These are phyloP conservation scores for Russula olivacea DNA, from an alignment of 768 basidiomycete species.

Conservation along the genomic window DNA sequence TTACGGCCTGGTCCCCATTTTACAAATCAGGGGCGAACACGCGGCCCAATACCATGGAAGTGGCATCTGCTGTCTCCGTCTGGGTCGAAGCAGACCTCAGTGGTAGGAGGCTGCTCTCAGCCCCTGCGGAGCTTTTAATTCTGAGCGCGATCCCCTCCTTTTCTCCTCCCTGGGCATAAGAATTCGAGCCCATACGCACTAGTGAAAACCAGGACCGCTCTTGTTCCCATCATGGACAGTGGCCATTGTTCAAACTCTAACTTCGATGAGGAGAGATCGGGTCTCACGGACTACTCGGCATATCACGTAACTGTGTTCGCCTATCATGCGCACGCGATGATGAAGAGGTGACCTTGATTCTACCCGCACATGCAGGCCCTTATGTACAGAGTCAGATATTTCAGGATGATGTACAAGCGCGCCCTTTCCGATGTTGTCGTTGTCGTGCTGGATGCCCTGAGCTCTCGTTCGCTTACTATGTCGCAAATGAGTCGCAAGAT, in stretches of 20 bases:
- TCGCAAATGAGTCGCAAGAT: slow-evolving; percentile 53
- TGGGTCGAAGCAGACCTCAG: not conserved
- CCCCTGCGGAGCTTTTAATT: not conserved
- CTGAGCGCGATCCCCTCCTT: not conserved
- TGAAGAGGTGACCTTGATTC: not conserved
- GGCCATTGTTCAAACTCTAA: not conserved
- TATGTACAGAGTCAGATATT: slow-evolving; percentile 39
- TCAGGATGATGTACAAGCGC: slow-evolving; percentile 50
- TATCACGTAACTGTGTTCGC: slow-evolving; percentile 23
- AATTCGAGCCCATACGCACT: not conserved
- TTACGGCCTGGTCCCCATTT: not conserved
- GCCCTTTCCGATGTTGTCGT: slow-evolving; percentile 74
- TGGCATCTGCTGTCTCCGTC: not conserved
- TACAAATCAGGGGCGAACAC: not conserved
- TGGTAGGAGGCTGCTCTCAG: not conserved
- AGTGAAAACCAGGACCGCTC: not conserved
- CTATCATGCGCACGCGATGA: slow-evolving; percentile 75
- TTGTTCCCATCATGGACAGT: not conserved
- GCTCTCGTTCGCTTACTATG: slow-evolving; percentile 66
- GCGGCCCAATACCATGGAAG: not conserved
- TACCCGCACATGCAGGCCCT: slow-evolving; percentile 46
- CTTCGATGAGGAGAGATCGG: not conserved
- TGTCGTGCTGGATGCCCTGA: slow-evolving; percentile 61
- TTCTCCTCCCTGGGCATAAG: not conserved
- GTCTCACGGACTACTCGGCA: not conserved